phyloP scores from a whole-genome alignment of 2,329 filamentous ascomycete species.

The Coniochaeta prunicola region DNA sequence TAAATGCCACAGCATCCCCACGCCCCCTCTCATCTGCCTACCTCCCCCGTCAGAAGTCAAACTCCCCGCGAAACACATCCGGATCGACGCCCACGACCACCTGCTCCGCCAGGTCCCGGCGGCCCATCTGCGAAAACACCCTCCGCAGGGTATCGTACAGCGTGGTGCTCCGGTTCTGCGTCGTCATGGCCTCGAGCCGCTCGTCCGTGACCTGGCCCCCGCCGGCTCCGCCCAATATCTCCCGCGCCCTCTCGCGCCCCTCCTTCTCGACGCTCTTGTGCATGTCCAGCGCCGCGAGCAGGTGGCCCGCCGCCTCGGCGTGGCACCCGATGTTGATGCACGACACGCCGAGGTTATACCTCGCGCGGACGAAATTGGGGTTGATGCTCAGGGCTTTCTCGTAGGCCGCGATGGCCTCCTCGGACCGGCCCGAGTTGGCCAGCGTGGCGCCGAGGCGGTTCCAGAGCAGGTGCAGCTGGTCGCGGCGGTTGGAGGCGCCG shows the following conservation, averaged over 20 bases:
- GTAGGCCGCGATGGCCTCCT: constrained; percentile 96
- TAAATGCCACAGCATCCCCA: constrained; percentile 8
- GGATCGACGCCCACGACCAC: constrained; percentile 89
- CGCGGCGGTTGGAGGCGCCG: constrained; percentile 74
- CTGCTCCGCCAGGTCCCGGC: constrained; percentile 78
- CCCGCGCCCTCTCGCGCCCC: constrained; percentile 73
- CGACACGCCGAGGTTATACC: constrained; percentile 92
- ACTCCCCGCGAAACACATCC: constrained; percentile 78
- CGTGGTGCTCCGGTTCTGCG: constrained; percentile 94
- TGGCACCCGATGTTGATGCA: constrained; percentile 98
- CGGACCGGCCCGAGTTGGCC: constrained; percentile 85
- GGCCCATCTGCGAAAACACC: constrained; percentile 94
- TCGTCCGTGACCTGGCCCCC: constrained; percentile 52
- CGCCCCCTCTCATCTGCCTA: constrained; percentile 6
- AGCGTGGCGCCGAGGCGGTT: constrained; percentile 94
- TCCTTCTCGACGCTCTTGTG: constrained; percentile 88
- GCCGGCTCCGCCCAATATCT: constrained; percentile 60
- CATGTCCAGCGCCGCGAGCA: constrained; percentile 88
- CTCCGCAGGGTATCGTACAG: constrained; percentile 88
- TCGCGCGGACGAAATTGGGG: constrained; percentile 92
- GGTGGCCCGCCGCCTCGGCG: constrained; percentile 84
- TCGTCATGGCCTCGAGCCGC: constrained; percentile 78
- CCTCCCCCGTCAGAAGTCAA: constrained; percentile 61
- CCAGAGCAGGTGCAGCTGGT: constrained; percentile 91
- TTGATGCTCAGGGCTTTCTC: constrained; percentile 84